Evolutionary conservation across 2,329 filamentous ascomycete genomes (phyloP), one percentile per base, ranked within the genome.

Genomic region (Colletotrichum lindemuthianum): DNA sequence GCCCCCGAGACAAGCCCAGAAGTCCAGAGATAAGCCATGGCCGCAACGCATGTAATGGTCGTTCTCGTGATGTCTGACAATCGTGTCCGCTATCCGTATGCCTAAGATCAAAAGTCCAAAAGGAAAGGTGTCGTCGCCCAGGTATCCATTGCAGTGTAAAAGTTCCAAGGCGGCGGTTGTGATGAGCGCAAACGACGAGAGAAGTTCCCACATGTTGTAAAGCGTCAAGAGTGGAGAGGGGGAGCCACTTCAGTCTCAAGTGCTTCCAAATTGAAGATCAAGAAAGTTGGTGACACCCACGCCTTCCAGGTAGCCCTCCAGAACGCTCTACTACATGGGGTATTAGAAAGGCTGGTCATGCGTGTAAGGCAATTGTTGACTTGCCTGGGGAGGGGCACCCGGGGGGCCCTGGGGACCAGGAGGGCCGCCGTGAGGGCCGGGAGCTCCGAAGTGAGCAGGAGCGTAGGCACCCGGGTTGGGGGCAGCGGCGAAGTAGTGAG

Each of bases 371-470:
- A 37, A 13, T 36, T 9, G 40, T 15, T 34, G 36, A 36, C 53
- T 32, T 66, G 59, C 63, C 63, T 64, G 63, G 54, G 63, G 73
- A 66, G 75, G 76, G 40, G 75, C 79, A 55, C 72, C 73, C 63
- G 78, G 77, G 51, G 75, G 76, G 48, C 74, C 76, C 65, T 77
- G 75, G 54, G 75, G 72, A 56, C 70, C 67, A 52, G 74, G 76
- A 47, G 71, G 79, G 41, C 79, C 24, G 24, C 24, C 81, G 70
- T 82, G 81, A 16, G 80, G 78, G 67, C 78, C 81, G 15, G 80
- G 78, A 68, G 78, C 81, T 55, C 81, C 81, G 71, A 83, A 84
- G 67, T 81, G 81, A 69, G 78, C 79, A 66, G 80, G 79, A 16
- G 79, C 81, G 60, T 81, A 82, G 56, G 77, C 77, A 54, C 79